phyloP scores from a whole-genome alignment of 2,329 filamentous ascomycete species.

The Colletotrichum sp. region DNA sequence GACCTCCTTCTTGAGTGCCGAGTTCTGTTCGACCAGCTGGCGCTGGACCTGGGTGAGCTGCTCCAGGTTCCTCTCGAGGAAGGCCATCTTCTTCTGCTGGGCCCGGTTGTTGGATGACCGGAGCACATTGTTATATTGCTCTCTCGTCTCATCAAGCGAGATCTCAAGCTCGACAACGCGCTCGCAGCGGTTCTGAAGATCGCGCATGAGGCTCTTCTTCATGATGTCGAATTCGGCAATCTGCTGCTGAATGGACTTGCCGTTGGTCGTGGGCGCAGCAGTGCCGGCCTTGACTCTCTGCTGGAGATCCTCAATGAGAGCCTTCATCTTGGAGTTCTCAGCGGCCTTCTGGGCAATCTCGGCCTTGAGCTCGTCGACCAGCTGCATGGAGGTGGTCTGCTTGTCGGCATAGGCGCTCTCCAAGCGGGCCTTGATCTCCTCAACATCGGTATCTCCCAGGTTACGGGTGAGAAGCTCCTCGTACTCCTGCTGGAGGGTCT shows the following conservation, averaged over 20 bases:
- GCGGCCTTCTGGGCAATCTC: slow-evolving; percentile 79
- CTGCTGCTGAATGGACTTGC: slow-evolving; percentile 95
- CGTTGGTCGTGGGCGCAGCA: slow-evolving; percentile 69
- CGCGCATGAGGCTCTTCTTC: slow-evolving; percentile 99
- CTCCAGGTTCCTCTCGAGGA: slow-evolving; percentile 96
- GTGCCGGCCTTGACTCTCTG: slow-evolving; percentile 70
- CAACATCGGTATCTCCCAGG: slow-evolving; percentile 77
- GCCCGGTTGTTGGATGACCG: slow-evolving; percentile 96
- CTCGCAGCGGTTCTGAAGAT: slow-evolving; percentile 97
- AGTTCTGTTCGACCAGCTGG: slow-evolving; percentile 97
- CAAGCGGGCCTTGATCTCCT: slow-evolving; percentile 82
- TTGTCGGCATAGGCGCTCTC: slow-evolving; percentile 79
- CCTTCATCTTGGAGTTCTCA: slow-evolving; percentile 82
- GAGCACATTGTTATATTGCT: slow-evolving; percentile 99
- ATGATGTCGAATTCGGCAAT: slow-evolving; percentile 98
- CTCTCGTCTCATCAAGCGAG: slow-evolving; percentile 92
- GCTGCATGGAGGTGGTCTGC: slow-evolving; percentile 73
- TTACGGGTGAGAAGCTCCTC: slow-evolving; percentile 82
- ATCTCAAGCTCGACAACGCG: slow-evolving; percentile 98
- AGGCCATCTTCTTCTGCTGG: slow-evolving; percentile 99
- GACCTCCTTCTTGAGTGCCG: slow-evolving; percentile 96
- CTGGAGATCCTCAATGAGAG: slow-evolving; percentile 81
- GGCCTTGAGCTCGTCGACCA: slow-evolving; percentile 77
- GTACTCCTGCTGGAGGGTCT: slow-evolving; percentile 80
- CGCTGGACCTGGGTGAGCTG: slow-evolving; percentile 97